Conservation (phyloP, 306 rosid genomes). For the Trifolium dubium region DNA sequence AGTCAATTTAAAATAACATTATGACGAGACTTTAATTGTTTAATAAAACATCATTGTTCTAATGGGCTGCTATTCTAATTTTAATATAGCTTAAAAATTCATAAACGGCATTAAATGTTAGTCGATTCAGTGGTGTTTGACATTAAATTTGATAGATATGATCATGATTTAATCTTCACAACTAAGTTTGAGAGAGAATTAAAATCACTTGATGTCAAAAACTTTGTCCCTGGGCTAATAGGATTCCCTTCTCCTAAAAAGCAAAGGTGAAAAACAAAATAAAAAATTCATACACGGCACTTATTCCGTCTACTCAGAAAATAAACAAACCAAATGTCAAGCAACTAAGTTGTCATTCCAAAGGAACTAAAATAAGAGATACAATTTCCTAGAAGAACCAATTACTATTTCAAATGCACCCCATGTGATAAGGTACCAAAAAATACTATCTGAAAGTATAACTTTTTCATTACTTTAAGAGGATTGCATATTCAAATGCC, state of each 20-base stretch:
- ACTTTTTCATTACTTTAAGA: too few relatives aligned
- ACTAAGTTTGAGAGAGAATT: too few relatives aligned
- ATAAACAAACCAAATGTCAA: neutral
- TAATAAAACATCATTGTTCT: neutral
- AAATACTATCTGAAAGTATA: neutral
- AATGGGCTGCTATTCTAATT: constrained; percentile 34
- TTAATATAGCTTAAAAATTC: neutral
- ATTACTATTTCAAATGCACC: neutral
- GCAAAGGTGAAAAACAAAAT: too few relatives aligned
- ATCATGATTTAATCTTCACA: too few relatives aligned
- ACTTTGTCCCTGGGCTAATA: too few relatives aligned
- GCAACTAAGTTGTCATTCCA: neutral
- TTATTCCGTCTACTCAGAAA: neutral
- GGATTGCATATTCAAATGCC: neutral
- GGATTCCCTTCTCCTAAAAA: too few relatives aligned
- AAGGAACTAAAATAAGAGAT: neutral
- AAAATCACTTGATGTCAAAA: too few relatives aligned
- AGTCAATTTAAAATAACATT: constrained; percentile 30
- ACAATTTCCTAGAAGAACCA: neutral
- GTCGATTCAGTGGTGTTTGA: too few relatives aligned
- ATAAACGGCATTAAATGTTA: neutral
- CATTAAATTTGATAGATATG: too few relatives aligned
- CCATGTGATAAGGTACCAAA: neutral
- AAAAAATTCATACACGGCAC: neutral
- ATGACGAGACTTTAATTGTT: neutral